Base-by-base conservation (phyloP, 1,139 yeast species). In the Hemisphaericaspora lyxosophila region DNA sequence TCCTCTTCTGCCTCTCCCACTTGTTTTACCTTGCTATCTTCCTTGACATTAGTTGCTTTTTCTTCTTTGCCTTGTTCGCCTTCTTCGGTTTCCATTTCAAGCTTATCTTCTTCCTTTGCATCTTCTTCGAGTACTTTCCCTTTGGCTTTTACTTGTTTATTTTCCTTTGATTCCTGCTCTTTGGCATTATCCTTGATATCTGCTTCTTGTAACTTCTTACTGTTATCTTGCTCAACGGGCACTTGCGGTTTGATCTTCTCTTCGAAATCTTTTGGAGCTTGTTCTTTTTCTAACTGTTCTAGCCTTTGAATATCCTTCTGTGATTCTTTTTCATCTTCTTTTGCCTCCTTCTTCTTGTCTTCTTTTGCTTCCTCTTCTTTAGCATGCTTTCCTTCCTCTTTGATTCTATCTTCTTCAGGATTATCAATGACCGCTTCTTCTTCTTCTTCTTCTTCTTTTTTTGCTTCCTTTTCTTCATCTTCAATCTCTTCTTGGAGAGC, bases 391-490 rank as follows among this genome's bases (percentile, higher is more conserved):
- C 48, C 57, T 4, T 47, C 50, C 45, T 22, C 42, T 40, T 24
- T 39, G 39, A 11, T 46, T 51, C 39, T 33, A 11, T 23, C 44
- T 57, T 11, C 53, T 59, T 6, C 54, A 60, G 4, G 46, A 64
- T 12, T 26, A 5, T 27, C 40, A 5, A 46, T 64, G 12, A 23
- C 14, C 19, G 35, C 16, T 30, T 30, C 14, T 27, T 33, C 32
- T 39, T 31, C 37, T 35, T 18, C 51, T 55, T 34, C 55, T 60
- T 18, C 50, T 60, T 51, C 52, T n/a, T n/a, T n/a, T 30, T 30
- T 15, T 27, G 30, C 32, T 39, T 31, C 37, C 36, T 18, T 50
- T 55, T 34, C 55, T 60, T 18, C 50, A 59, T 51, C 52, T 16
- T 41, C 50, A 15, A 39, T 25, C 25, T 42, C 33, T 26, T 56